Base-by-base conservation (phyloP, 331 rosid species). In the Cydonia oblonga region DNA sequence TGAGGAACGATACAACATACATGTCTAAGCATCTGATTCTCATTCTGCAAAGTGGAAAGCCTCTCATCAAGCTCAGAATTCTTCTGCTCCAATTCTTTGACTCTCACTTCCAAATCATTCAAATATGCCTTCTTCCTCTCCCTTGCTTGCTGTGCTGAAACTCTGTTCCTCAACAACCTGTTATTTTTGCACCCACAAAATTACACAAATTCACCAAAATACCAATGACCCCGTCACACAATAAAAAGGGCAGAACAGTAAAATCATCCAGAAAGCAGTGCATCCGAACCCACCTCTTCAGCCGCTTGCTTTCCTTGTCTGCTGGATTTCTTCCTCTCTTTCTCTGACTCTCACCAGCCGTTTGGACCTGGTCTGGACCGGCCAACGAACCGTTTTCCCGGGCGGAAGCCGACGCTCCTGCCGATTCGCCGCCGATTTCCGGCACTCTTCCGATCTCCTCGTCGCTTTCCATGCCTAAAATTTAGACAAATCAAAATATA, bases 401-500 rank as follows among this genome's bases (percentile, higher is more conserved):
- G 1, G 90, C 89, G 23, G 96, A 83, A 15, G 90, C 92, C 14
- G 99, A 87, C 0, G 96, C 84, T 79, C 96, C 97, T 1, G 87
- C 97, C 9, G 88, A 87, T 76, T 95, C 99, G 3, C 89, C 90
- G 5, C 93, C 97, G 25, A 91, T 81, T 80, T 95, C 99, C 6
- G 99, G 99, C 72, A 95, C 99, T 83, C 99, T 87, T 75, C 97
- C 80, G 82, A 95, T 86, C 92, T 95, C 99, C 73, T 95, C 99
- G 12, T 95, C 99, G 68, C 99, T 95, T 81, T 95, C 99, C 75
- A 82, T 79, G 65, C 96, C 99, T 95, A 25, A n/a, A 3, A 3
- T 59, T 60, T 15, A 18, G 1, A 9, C 11, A 6, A 14, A 52
- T 16, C n/a, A n/a, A 5, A 10, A 10, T 5, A 3, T 38, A 9